These are phyloP conservation scores for Fonsecaea monophora DNA, from an alignment of 2,329 filamentous ascomycete genomes.

Conservation along the genomic window DNA sequence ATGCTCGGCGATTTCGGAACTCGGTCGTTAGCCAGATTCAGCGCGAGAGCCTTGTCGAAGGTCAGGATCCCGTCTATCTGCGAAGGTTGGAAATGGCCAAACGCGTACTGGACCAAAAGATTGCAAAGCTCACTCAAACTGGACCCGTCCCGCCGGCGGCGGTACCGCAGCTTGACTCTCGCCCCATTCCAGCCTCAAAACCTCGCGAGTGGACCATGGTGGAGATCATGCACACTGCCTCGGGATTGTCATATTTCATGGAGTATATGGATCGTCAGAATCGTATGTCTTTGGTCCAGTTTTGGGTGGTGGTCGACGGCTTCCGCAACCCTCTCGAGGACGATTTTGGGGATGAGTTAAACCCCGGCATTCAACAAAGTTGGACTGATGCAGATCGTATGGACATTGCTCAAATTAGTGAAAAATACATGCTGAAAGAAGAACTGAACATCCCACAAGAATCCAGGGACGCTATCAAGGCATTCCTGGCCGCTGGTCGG, in stretches of 20 bases:
- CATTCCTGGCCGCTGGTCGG: slow-evolving; percentile 79
- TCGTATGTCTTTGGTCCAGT: slow-evolving; percentile 89
- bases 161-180: slow-evolving; percentile 43
- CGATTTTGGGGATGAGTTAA: slow-evolving; percentile 69
- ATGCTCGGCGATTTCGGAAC: slow-evolving; percentile 88
- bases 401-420: slow-evolving; percentile 89
- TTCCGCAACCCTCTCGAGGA: slow-evolving; percentile 93
- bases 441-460: slow-evolving; percentile 79
- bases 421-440: slow-evolving; percentile 81
- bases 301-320: slow-evolving; percentile 97
- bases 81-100: slow-evolving; percentile 92
- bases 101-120: slow-evolving; percentile 83
- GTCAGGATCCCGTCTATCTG: slow-evolving; percentile 83
- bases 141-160: slow-evolving; percentile 48
- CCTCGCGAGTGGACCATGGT: slow-evolving; percentile 76
- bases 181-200: slow-evolving; percentile 55
- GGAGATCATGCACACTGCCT: slow-evolving; percentile 87
- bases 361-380: slow-evolving; percentile 47
- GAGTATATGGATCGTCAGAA: slow-evolving; percentile 96
- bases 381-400: slow-evolving; percentile 86
- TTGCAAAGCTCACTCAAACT: slow-evolving; percentile 76
- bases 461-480: slow-evolving; percentile 72
- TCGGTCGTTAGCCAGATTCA: slow-evolving; percentile 92
- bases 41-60: slow-evolving; percentile 77
- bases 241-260: slow-evolving; percentile 97